These are phyloP conservation scores for Clonostachys chloroleuca DNA, from an alignment of 2,329 filamentous ascomycete genomes.

Conservation along the genomic window DNA sequence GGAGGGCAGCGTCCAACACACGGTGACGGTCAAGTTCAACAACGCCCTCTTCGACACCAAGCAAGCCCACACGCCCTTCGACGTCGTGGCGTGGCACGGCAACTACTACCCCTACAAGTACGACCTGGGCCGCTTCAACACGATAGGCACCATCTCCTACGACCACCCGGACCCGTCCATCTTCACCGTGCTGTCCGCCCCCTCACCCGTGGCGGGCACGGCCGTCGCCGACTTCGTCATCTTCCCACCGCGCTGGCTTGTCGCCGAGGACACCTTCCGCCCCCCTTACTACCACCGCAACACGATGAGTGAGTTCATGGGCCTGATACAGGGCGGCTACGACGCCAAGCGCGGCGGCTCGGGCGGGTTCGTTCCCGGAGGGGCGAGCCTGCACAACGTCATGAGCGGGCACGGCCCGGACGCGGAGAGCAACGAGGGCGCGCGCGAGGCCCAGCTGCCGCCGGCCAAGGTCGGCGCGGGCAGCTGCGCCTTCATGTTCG, in stretches of 20 bases:
- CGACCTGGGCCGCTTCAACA: slow-evolving; percentile 72
- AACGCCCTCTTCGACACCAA: slow-evolving; percentile 58
- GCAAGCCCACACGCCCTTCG: slow-evolving; percentile 71
- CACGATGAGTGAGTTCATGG: slow-evolving; percentile 65
- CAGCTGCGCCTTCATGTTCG: slow-evolving; percentile 67
- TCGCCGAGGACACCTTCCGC: slow-evolving; percentile 66
- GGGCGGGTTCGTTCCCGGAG: slow-evolving; percentile 52
- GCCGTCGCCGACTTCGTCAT: slow-evolving; percentile 70
- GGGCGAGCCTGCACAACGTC: slow-evolving; percentile 61
- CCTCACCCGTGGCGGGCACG: slow-evolving; percentile 54
- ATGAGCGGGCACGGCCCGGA: slow-evolving; percentile 67
- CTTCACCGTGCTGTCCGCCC: slow-evolving; percentile 67
- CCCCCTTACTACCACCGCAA: slow-evolving; percentile 72
- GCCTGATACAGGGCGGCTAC: slow-evolving; percentile 51
- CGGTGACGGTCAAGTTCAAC: slow-evolving; percentile 59
- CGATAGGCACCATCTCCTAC: slow-evolving; percentile 66
- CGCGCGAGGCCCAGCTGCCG: slow-evolving; percentile 46
- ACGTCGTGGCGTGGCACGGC: slow-evolving; percentile 78
- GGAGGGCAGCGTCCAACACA: slow-evolving; percentile 22
- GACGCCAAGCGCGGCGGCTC: slow-evolving; percentile 53
- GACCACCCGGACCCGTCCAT: slow-evolving; percentile 80
- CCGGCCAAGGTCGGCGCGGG: slow-evolving; percentile 55
- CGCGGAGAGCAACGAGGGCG: slow-evolving; percentile 49
- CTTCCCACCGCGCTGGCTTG: slow-evolving; percentile 69
- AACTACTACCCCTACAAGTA: slow-evolving; percentile 81